Evolutionary conservation across 2,329 filamentous ascomycete genomes (phyloP).

Genomic region (Eurotiales sp.): DNA sequence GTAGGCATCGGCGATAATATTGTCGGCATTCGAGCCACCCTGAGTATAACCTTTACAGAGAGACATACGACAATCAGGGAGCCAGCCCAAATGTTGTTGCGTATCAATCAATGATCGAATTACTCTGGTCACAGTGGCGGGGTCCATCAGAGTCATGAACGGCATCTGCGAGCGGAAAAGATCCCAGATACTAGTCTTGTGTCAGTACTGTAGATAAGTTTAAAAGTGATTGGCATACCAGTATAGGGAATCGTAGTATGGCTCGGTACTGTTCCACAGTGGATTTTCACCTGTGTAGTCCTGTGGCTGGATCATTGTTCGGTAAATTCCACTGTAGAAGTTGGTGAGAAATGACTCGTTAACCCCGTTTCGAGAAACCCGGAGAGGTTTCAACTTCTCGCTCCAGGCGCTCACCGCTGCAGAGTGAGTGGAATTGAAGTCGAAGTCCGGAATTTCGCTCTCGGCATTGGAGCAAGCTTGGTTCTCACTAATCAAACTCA

Average conservation of each 20-base stretch:
- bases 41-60: slow-evolving; percentile 55
- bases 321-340: slow-evolving; percentile 66
- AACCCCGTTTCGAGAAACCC: slow-evolving; percentile 31
- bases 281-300: slow-evolving; percentile 69
- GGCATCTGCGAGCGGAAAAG: slow-evolving; percentile 51
- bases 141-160: slow-evolving; percentile 27
- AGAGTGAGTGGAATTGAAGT: slow-evolving; percentile 53
- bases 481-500: slow-evolving; percentile 64
- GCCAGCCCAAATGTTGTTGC: slow-evolving; percentile 28
- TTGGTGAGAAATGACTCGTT: slow-evolving; percentile 38
- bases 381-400: slow-evolving; percentile 47
- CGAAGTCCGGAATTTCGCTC: slow-evolving; percentile 60
- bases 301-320: slow-evolving; percentile 66
- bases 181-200: slow-evolving; percentile 54
- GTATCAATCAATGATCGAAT: slow-evolving; percentile 28
- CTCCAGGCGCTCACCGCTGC: slow-evolving; percentile 57
- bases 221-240: slow-evolving; percentile 28
- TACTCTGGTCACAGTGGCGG: slow-evolving; percentile 23
- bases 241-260: slow-evolving; percentile 69
- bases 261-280: slow-evolving; percentile 59
- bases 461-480: slow-evolving; percentile 67
- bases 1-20: slow-evolving; percentile 61
- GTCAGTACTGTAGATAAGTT: background rate
- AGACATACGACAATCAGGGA: slow-evolving; percentile 30
- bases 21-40: slow-evolving; percentile 67